A percentile compares a stretch with the other conserved stretches of the same genome.
Evolutionary conservation across 2,329 filamentous ascomycete species (phyloP).

Genomic region (Cercospora sesami): DNA sequence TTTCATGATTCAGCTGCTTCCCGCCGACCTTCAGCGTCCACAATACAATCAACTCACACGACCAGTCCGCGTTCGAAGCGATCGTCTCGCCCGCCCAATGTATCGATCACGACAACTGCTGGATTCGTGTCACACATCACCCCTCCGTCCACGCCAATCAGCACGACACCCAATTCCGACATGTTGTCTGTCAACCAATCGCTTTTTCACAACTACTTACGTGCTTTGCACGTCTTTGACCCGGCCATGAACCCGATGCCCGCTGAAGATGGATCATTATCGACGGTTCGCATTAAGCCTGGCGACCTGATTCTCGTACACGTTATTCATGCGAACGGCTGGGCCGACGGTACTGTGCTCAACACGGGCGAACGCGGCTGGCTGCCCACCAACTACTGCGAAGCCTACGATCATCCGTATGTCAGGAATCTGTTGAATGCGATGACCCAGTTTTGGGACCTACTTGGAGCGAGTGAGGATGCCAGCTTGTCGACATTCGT

Average conservation of each 20-base stretch:
- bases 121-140: constrained; percentile 29
- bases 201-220: constrained; percentile 89
- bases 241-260: constrained; percentile 64
- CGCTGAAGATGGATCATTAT: constrained; percentile 62
- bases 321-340: constrained; percentile 96
- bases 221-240: constrained; percentile 90
- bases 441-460: constrained; percentile 87
- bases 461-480: constrained; percentile 66
- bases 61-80: constrained; percentile 11
- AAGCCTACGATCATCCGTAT: constrained; percentile 84
- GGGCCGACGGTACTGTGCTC: constrained; percentile 92
- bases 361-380: constrained; percentile 85
- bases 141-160: constrained; percentile 25
- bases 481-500: constrained; percentile 77
- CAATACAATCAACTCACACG: constrained; percentile 4
- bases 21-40: constrained; percentile 16
- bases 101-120: constrained; percentile 17
- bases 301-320: constrained; percentile 93
- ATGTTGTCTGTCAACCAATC: constrained; percentile 45
- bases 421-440: constrained; percentile 84
- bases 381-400: constrained; percentile 98
- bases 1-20: constrained; percentile 10
- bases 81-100: constrained; percentile 10
- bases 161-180: constrained; percentile 20
- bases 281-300: constrained; percentile 83